Percentiles rank a stretch among this genome's conserved stretches.
These are phyloP conservation scores for Mrakia gelida DNA, from an alignment of 768 basidiomycete species.

Conservation along the genomic window DNA sequence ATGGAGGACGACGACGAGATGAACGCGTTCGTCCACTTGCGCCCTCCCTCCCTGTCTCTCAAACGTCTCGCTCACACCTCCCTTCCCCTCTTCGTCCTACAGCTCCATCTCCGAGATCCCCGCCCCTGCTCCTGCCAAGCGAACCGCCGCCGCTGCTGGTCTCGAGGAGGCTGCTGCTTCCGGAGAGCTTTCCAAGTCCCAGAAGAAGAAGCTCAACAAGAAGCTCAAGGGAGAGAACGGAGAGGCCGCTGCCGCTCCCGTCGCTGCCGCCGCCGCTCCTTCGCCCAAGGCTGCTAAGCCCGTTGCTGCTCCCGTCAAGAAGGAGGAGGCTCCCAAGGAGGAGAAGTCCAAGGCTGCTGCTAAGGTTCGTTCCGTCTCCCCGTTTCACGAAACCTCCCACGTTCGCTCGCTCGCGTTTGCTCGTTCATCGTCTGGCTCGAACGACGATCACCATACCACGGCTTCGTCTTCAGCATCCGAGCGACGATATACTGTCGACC, in stretches of 20 bases:
- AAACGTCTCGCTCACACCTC: too few relatives aligned
- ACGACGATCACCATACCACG: not conserved
- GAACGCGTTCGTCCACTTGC: constrained; percentile 16
- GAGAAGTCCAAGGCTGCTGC: constrained; percentile 29
- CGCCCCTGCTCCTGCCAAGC: constrained; percentile 51
- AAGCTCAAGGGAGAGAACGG: constrained; percentile 66
- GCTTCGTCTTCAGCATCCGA: not conserved
- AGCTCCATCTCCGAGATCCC: constrained; percentile 39
- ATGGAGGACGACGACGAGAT: constrained; percentile 39
- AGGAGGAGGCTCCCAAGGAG: constrained; percentile 42
- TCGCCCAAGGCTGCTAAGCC: constrained; percentile 31
- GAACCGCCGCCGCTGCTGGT: constrained; percentile 56
- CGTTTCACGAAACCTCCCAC: too few relatives aligned
- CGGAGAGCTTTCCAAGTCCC: constrained; percentile 51
- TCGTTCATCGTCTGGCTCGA: too few relatives aligned
- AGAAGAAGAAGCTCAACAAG: constrained; percentile 61
- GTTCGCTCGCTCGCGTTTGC: not conserved
- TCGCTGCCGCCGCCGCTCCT: constrained; percentile 29
- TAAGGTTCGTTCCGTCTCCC: constrained; percentile 10
- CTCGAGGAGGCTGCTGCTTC: constrained; percentile 50
- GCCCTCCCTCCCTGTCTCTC: not conserved
- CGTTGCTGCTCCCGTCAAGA: constrained; percentile 35
- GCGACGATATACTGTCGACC: too few relatives aligned
- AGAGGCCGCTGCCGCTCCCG: constrained; percentile 43
- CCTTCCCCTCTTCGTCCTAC: not conserved